Base-by-base conservation (phyloP, 306 rosid genomes). In the Neltuma alba region DNA sequence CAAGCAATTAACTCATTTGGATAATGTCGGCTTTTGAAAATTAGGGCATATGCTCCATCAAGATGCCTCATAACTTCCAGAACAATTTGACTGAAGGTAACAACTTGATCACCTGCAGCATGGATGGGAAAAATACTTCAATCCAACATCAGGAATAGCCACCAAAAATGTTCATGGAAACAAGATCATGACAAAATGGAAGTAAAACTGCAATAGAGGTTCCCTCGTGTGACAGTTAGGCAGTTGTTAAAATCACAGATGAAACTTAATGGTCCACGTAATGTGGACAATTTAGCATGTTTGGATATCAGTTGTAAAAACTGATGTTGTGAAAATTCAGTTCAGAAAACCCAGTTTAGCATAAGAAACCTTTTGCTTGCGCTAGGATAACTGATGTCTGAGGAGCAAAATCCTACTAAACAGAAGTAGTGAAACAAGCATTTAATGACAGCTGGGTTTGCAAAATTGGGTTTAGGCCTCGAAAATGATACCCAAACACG, bases 61-160 rank as follows among this genome's bases (percentile, higher is more conserved):
- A 95, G 97, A 86, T 95, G 99, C 88, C 99, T 90, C 99, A 92
- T 95, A 80, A 95, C 99, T 84, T 91, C 98, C 69, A 92, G 89
- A 87, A 95, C 98, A 85, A 95, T 97, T 84, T 95, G 97, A 87
- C 94, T 85, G 85, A 95, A 95, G 80, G 99, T 76, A 85, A 95
- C 93, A 81, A 80, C 80, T 78, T 87, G 97, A 66, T 76, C 94
- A 81, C 87, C 99, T 92, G 97, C 79, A 79, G 82, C 61, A 85
- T 12, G 40, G 82, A 80, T 72, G 76, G 79, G 36, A 85, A 81
- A 41, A 55, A 54, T 78, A 78, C 76, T 52, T 70, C 70, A 57
- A 69, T 87, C 77, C 41, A 77, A 79, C 81, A 76, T 78, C 80
- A 33, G 67, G 54, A 55, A 74, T 23, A 30, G 30, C 66, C 31